A percentile compares a stretch with the other conserved stretches of the same genome.
These are phyloP conservation scores for Ceratonia siliqua DNA, from an alignment of 306 rosid species.

Conservation along the genomic window DNA sequence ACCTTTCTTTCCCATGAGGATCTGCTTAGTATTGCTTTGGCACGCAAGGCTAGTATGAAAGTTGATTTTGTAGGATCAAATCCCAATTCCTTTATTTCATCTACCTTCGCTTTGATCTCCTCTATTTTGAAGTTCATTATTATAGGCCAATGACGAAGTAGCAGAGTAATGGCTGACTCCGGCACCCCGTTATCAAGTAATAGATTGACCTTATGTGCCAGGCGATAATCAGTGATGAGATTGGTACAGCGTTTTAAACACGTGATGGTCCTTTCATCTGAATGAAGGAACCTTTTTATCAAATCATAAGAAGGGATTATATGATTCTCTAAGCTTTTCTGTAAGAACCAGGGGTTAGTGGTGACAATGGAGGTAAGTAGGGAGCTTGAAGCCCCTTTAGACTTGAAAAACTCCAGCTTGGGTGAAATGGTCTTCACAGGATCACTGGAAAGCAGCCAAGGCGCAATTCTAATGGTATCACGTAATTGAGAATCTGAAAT, in stretches of 20 bases:
- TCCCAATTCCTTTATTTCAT: slow-evolving; percentile 36
- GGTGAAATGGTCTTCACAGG: slow-evolving; percentile 29
- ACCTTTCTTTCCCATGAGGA: slow-evolving; percentile 44
- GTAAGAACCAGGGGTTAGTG: slow-evolving; percentile 7
- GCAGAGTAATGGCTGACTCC: not conserved
- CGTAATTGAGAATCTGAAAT: slow-evolving; percentile 28
- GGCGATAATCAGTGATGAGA: not conserved
- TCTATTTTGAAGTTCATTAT: rapidly evolving
- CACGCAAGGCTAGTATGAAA: slow-evolving; percentile 34
- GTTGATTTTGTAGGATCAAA: slow-evolving; percentile 28
- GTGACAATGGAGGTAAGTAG: not conserved
- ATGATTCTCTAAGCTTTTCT: slow-evolving; percentile 25
- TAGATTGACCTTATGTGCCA: not conserved
- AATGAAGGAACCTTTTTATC: slow-evolving; percentile 15
- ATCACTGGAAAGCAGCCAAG: not conserved
- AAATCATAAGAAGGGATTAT: slow-evolving; percentile 32
- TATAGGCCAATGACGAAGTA: slow-evolving; percentile 16
- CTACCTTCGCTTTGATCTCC: not conserved
- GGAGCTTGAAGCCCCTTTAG: slow-evolving; percentile 36
- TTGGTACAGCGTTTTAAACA: not conserved
- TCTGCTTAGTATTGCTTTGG: slow-evolving; percentile 28
- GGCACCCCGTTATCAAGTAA: slow-evolving; percentile 4
- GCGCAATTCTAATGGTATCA: not conserved
- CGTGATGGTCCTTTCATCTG: slow-evolving; percentile 22
- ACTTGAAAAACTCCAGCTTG: slow-evolving; percentile 33